phyloP scores from a whole-genome alignment of 768 basidiomycete genomes.

The Russula virescens region DNA sequence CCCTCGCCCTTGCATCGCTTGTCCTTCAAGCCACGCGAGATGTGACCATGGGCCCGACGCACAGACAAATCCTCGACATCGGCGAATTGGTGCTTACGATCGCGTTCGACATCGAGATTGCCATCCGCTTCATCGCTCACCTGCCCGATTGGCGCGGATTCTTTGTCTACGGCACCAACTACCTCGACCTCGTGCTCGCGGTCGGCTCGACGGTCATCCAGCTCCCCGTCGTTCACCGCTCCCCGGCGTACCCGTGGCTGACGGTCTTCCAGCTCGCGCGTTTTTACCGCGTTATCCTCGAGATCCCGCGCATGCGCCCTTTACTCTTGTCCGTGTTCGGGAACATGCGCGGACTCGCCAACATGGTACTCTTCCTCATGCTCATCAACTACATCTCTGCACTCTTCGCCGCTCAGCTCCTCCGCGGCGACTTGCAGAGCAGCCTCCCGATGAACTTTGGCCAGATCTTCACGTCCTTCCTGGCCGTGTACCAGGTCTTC shows the following conservation, averaged over 20 bases:
- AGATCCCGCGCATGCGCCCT: constrained; percentile 85
- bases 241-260: constrained; percentile 76
- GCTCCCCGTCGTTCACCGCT: constrained; percentile 66
- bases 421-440: constrained; percentile 71
- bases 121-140: constrained; percentile 61
- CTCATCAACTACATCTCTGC: constrained; percentile 84
- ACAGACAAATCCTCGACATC: constrained; percentile 47
- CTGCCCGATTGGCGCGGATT: constrained; percentile 83
- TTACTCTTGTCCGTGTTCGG: constrained; percentile 84
- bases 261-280: constrained; percentile 80
- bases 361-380: constrained; percentile 89
- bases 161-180: constrained; percentile 54
- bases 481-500: constrained; percentile 84
- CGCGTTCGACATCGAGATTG: constrained; percentile 85
- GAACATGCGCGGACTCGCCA: constrained; percentile 82
- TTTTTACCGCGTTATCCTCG: constrained; percentile 90
- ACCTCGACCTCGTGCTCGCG: constrained; percentile 72
- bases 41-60: constrained; percentile 42
- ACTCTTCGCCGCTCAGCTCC: constrained; percentile 73
- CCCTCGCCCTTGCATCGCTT: constrained; percentile 65
- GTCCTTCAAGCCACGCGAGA: constrained; percentile 66
- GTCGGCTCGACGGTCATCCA: constrained; percentile 74
- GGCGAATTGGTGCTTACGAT: constrained; percentile 74
- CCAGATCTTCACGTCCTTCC: constrained; percentile 76
- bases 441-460: constrained; percentile 64